Percentiles rank a stretch among this genome's conserved stretches.
Conservation (phyloP, 2,329 filamentous ascomycete species). For the Parascedosporium putredinis region DNA sequence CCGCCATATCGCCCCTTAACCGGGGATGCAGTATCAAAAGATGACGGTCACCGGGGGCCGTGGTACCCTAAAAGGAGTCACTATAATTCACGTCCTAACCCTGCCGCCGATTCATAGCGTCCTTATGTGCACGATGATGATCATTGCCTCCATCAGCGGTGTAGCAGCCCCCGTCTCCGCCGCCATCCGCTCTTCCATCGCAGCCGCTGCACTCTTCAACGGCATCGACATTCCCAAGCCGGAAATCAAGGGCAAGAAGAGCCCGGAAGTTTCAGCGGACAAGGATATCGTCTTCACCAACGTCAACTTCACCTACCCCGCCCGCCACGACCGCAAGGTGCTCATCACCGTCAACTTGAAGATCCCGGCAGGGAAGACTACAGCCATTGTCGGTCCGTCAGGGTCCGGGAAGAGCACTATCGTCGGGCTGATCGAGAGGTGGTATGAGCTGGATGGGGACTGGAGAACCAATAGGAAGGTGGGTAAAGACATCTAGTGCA, state of each 20-base stretch:
- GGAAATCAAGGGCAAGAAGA: constrained; percentile 14
- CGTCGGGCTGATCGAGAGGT: constrained; percentile 59
- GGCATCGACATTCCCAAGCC: constrained; percentile 26
- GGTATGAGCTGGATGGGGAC: constrained; percentile 43
- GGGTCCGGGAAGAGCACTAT: constrained; percentile 68
- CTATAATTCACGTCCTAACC: not conserved
- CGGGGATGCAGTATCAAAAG: too few relatives aligned
- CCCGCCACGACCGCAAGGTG: constrained; percentile 51
- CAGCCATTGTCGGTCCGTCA: constrained; percentile 63
- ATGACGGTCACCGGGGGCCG: too few relatives aligned
- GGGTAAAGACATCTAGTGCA: not conserved
- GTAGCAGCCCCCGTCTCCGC: constrained; percentile 25
- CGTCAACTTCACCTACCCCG: constrained; percentile 66
- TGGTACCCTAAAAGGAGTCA: too few relatives aligned
- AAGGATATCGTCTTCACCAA: constrained; percentile 50
- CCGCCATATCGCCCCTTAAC: too few relatives aligned
- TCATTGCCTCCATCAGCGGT: constrained; percentile 19
- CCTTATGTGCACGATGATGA: constrained; percentile 18
- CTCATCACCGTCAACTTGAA: constrained; percentile 47
- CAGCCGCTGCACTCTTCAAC: constrained; percentile 26
- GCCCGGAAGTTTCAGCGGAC: constrained; percentile 35
- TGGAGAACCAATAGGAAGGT: constrained; percentile 4
- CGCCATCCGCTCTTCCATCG: constrained; percentile 23
- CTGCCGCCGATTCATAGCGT: constrained; percentile 10
- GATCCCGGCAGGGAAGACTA: constrained; percentile 55